phyloP scores from a whole-genome alignment of 2,329 filamentous ascomycete genomes.

The Cadophora malorum region DNA sequence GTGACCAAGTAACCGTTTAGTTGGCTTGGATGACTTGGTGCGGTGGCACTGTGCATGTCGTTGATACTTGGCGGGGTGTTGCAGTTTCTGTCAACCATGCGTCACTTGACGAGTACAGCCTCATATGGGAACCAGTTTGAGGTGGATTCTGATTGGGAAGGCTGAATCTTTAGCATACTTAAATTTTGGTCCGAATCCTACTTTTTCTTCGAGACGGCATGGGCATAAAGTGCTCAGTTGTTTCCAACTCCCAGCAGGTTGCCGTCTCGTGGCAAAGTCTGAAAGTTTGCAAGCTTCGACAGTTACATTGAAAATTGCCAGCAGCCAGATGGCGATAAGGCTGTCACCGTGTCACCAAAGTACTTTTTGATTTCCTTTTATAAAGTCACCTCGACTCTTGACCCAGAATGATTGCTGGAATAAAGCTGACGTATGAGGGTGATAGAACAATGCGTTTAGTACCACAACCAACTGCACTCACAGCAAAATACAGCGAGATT shows the following conservation, averaged over 20 bases:
- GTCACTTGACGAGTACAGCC: background rate
- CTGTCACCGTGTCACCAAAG: background rate
- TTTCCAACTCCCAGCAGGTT: background rate
- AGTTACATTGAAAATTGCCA: background rate
- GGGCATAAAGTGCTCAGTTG: background rate
- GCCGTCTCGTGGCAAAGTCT: background rate
- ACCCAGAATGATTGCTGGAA: background rate
- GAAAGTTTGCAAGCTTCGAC: background rate
- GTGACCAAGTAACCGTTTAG: background rate
- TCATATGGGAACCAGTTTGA: background rate
- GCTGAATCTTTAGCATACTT: background rate
- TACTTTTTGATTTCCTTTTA: background rate
- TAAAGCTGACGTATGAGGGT: background rate
- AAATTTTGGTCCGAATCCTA: background rate
- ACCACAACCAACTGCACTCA: background rate
- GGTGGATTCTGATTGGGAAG: background rate
- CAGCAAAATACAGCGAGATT: background rate
- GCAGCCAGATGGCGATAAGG: background rate
- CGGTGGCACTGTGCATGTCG: background rate
- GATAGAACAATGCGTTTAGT: background rate
- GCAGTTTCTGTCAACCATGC: background rate
- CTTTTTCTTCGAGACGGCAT: background rate
- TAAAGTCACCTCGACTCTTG: background rate
- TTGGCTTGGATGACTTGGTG: background rate
- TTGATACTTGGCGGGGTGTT: background rate